A percentile compares a stretch with the other conserved stretches of the same genome.
Conservation (phyloP, 805 yeast species). For the Starmerella sp. region DNA sequence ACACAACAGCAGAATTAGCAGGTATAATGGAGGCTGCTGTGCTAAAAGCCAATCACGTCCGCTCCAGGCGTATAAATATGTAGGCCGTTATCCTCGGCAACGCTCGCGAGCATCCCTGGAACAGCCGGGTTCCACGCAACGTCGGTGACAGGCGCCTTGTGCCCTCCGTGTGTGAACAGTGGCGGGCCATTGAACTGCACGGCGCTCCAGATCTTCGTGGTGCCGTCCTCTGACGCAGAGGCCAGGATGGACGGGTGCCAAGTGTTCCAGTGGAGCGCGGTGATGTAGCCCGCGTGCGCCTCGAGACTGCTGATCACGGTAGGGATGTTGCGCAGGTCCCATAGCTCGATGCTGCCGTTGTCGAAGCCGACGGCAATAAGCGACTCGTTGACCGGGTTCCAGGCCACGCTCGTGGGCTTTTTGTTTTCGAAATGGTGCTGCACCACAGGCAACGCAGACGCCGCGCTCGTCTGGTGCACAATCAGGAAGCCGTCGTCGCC, state of each 20-base stretch:
- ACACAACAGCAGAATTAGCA: too few relatives aligned
- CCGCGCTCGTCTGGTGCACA: constrained; percentile 9
- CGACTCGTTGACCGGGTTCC: constrained; percentile 46
- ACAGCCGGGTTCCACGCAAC: constrained; percentile 69
- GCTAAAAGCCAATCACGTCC: constrained; percentile 9
- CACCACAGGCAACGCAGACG: not conserved
- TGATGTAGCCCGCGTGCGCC: constrained; percentile 44
- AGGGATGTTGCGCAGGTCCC: constrained; percentile 51
- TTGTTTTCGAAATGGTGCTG: not conserved
- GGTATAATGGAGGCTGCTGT: not conserved
- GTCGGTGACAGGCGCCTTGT: constrained; percentile 76
- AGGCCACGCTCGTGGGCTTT: constrained; percentile 45
- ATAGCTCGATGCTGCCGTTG: constrained; percentile 42
- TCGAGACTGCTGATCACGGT: not conserved
- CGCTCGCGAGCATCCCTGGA: constrained; percentile 61
- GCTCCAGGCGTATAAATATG: constrained; percentile 68
- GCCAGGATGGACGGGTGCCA: constrained; percentile 44
- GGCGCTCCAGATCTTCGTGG: constrained; percentile 27
- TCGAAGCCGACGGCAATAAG: constrained; percentile 60
- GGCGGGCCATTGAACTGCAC: constrained; percentile 12
- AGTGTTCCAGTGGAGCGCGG: constrained; percentile 67
- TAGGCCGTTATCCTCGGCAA: constrained; percentile 74
- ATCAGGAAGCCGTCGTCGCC: constrained; percentile 43
- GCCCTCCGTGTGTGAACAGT: constrained; percentile 72
- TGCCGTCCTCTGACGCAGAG: constrained; percentile 54